phyloP scores from a whole-genome alignment of 768 basidiomycete species.

The Amanita exitialis region DNA sequence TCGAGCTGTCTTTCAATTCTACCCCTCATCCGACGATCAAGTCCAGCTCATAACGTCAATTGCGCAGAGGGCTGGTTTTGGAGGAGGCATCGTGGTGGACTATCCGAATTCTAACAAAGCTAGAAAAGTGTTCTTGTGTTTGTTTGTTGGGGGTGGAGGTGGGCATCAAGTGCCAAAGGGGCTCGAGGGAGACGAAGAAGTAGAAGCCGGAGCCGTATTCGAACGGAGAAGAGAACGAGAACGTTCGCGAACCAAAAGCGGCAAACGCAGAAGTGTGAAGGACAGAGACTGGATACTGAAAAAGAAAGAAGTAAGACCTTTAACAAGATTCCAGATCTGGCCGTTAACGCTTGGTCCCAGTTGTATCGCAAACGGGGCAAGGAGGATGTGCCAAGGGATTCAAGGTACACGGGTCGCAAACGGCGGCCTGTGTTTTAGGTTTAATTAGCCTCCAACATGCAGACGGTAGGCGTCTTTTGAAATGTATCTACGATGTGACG shows the following conservation, averaged over 20 bases:
- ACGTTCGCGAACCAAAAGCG: slow-evolving; percentile 41
- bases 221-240: slow-evolving; percentile 72
- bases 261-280: slow-evolving; percentile 64
- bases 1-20: slow-evolving; percentile 86
- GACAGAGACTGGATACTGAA: slow-evolving; percentile 89
- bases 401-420: slow-evolving; percentile 89
- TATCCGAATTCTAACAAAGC: slow-evolving; percentile 97
- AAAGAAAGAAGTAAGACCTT: slow-evolving; percentile 79
- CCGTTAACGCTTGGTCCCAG: slow-evolving; percentile 22
- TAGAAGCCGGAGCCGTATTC: slow-evolving; percentile 52
- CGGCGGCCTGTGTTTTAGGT: slow-evolving; percentile 70
- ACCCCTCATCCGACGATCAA: slow-evolving; percentile 95
- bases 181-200: slow-evolving; percentile 57
- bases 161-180: slow-evolving; percentile 66
- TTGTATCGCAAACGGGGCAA: slow-evolving; percentile 81
- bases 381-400: slow-evolving; percentile 74
- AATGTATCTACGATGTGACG: not conserved
- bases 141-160: slow-evolving; percentile 77
- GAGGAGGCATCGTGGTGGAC: slow-evolving; percentile 93
- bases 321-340: not conserved
- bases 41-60: slow-evolving; percentile 89
- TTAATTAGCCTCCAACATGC: slow-evolving; percentile 10
- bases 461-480: not conserved
- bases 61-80: slow-evolving; percentile 93
- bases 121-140: slow-evolving; percentile 86